Conservation (phyloP, 2,329 filamentous ascomycete species). For the Mycogone perniciosa region DNA sequence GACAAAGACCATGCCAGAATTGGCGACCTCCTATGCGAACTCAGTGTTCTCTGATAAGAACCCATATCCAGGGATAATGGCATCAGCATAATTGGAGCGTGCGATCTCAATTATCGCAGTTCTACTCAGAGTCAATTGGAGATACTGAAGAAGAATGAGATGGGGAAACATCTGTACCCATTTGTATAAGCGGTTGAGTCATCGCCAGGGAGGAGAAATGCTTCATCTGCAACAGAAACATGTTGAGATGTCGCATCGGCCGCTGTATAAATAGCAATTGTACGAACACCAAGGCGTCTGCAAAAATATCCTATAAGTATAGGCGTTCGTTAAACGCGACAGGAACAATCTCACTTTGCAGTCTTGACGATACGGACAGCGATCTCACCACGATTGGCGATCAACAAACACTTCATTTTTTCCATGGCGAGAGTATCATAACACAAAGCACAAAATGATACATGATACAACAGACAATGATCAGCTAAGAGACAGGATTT, state of each 20-base stretch:
- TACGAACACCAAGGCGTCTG: constrained; percentile 50
- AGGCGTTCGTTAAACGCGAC: background rate
- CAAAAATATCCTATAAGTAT: background rate
- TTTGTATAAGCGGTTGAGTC: background rate
- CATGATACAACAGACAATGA: no score
- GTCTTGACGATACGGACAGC: constrained; percentile 57
- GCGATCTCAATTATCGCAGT: constrained; percentile 30
- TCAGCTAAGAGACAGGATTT: no score
- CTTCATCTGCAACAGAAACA: constrained; percentile 59
- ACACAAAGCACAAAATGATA: no score
- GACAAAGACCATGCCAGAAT: constrained; percentile 52
- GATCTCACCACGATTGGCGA: constrained; percentile 71
- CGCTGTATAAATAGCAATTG: constrained; percentile 63
- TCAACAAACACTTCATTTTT: constrained; percentile 22
- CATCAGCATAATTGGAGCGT: constrained; percentile 41
- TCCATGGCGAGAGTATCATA: no score
- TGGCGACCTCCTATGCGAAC: constrained; percentile 48
- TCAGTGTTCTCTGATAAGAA: constrained; percentile 58
- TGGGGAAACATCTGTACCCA: background rate
- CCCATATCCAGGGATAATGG: constrained; percentile 61
- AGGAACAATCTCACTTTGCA: background rate
- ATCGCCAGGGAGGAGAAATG: constrained; percentile 54
- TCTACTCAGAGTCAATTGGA: background rate
- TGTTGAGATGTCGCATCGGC: constrained; percentile 59
- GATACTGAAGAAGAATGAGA: background rate